Conservation (phyloP, 192 early-diverging fungal species). For the Entomortierella beljakovae region DNA sequence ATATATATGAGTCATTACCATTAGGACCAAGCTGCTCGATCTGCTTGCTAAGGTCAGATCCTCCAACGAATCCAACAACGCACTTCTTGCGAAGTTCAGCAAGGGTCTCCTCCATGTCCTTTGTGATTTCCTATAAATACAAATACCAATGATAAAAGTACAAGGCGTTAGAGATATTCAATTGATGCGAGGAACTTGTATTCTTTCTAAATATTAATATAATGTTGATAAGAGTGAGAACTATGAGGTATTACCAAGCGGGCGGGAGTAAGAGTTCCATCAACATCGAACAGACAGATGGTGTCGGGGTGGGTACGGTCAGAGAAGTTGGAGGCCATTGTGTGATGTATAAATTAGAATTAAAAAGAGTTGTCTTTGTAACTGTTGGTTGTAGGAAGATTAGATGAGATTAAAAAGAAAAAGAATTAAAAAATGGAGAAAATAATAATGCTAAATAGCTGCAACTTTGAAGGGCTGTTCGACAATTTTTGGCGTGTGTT, state of each 20-base stretch:
- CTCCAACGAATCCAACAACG: constrained; percentile 97
- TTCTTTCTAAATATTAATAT: too few species aligned
- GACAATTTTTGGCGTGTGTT: too few species aligned
- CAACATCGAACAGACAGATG: constrained; percentile 95
- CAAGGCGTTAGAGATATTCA: background rate
- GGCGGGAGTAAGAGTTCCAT: constrained; percentile 96
- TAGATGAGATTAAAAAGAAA: too few species aligned
- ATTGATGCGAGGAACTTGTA: background rate
- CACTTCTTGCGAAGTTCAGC: constrained; percentile 86
- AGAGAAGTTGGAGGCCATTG: constrained; percentile 47
- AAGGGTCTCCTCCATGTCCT: constrained; percentile 82
- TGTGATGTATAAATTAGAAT: background rate
- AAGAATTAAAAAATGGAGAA: too few species aligned
- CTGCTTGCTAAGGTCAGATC: constrained; percentile 95
- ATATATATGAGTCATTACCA: constrained; percentile 58
- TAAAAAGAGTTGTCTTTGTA: background rate
- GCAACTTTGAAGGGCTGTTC: too few species aligned
- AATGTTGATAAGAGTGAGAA: background rate
- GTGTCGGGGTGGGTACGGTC: constrained; percentile 81
- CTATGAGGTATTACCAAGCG: constrained; percentile 74
- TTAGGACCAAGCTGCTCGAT: constrained; percentile 91
- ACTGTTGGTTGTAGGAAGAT: background rate
- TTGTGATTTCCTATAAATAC: constrained; percentile 78
- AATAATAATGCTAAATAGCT: too few species aligned
- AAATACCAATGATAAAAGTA: background rate